Evolutionary conservation across 2,329 filamentous ascomycete species (phyloP), one percentile per base, ranked within the genome.

Genomic region (Pseudogymnoascus destructans): DNA sequence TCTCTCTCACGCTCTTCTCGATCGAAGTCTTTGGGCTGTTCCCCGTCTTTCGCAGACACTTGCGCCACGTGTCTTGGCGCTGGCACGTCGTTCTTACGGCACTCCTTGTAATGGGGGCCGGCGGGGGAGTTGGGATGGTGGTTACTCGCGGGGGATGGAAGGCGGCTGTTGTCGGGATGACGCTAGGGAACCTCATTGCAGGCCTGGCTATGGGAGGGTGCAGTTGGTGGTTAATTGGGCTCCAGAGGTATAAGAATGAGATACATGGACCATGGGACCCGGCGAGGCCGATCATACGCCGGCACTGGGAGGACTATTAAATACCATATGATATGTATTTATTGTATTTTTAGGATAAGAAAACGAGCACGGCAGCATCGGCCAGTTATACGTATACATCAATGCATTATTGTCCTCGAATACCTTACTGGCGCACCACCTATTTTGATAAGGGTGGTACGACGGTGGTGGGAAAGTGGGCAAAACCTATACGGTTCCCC

Each of bases 191-290:
- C n/a, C 67, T 92, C 8, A 75, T 89, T 19, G 85, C 87, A 0
- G 82, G 84, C 3, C 70, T 95, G 58, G 84, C 84, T 1, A 95
- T 96, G 82, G 93, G 92, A 1, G 86, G 90, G 10, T 96, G 91
- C 70, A 95, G 89, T 69, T 97, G 91, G 92, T 97, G 93, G 91
- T 74, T 98, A 62, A 97, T 98, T 67, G 88, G 90, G 7, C 72
- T 98, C 71, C 93, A 98, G 73, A 92, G 95, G 74, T 98, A 97
- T 73, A 98, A 98, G 77, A 97, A 97, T 70, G 93, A 97, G 73
- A 96, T 98, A 64, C 89, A 91, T 68, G 93, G 93, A 42, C 93
- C 93, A 1, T 98, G 93, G 93, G 93, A 98, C 73, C 91, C 92
- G 17, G 93, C 93, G 5, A 79, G 91, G 68, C 93, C 93, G 8